Conservation (phyloP, 1,284 basidiomycete genomes). For the Moesziomyces sp. region DNA sequence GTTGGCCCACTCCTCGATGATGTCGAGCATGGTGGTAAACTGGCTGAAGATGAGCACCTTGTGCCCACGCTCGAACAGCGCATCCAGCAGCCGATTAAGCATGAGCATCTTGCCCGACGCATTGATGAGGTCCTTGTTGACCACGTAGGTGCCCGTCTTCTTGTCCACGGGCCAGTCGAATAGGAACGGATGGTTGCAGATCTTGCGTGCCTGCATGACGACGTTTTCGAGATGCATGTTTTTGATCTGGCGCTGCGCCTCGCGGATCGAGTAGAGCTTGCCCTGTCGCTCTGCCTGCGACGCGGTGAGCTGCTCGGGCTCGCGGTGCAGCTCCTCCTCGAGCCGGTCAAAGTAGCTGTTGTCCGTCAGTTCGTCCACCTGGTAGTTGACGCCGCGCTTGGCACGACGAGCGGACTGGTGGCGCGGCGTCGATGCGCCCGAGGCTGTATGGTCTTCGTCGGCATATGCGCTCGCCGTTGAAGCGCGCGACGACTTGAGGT, state of each 20-base stretch:
- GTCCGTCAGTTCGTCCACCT: constrained; percentile 49
- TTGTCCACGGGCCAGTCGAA: constrained; percentile 87
- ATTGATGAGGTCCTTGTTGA: constrained; percentile 78
- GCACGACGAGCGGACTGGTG: constrained; percentile 20
- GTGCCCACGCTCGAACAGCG: constrained; percentile 83
- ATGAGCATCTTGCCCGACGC: constrained; percentile 97
- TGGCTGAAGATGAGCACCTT: constrained; percentile 85
- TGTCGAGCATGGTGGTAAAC: constrained; percentile 91
- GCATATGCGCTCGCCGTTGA: constrained; percentile 23
- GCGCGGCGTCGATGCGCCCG: constrained; percentile 38
- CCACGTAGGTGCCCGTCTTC: constrained; percentile 70
- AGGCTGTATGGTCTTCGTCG: constrained; percentile 19
- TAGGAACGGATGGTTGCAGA: constrained; percentile 91
- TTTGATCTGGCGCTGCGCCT: constrained; percentile 78
- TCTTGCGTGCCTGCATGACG: constrained; percentile 82
- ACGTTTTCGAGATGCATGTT: constrained; percentile 91
- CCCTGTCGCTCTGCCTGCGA: constrained; percentile 52
- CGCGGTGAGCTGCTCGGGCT: constrained; percentile 24
- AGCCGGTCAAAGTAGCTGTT: constrained; percentile 44
- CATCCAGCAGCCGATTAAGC: constrained; percentile 85
- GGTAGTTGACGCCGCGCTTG: constrained; percentile 38
- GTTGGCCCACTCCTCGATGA: constrained; percentile 74
- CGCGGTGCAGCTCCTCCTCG: constrained; percentile 31
- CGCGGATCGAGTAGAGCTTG: constrained; percentile 50
- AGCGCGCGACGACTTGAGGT: constrained; percentile 12